phyloP scores from a whole-genome alignment of 441 rosid genomes.

The Mallotus japonicus region DNA sequence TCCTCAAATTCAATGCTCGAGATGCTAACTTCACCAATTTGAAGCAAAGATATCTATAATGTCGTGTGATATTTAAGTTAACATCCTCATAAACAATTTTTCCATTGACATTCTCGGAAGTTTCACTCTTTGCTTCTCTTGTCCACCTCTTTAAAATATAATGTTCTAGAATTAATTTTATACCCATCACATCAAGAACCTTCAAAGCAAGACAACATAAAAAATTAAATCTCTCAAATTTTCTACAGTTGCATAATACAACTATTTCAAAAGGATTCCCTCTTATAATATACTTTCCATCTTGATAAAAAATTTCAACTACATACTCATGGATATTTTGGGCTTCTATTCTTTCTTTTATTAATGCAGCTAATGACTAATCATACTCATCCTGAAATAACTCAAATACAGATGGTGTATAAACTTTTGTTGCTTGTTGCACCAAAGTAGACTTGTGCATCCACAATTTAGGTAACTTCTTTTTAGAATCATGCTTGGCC shows the following conservation, averaged over 20 bases:
- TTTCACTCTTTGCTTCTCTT: constrained; percentile 7
- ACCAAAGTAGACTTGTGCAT: not conserved
- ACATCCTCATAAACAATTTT: not conserved
- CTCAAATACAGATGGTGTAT: not conserved
- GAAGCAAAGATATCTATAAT: constrained; percentile 1
- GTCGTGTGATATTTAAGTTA: not conserved
- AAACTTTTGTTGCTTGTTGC: not conserved
- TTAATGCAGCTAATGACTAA: not conserved
- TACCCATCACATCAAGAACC: constrained; percentile 10
- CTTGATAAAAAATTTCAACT: not conserved
- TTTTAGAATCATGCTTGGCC: not conserved
- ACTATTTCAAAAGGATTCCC: not conserved
- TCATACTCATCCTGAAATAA: not conserved
- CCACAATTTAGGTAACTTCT: not conserved
- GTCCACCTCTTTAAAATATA: constrained; percentile 9
- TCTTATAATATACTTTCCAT: not conserved
- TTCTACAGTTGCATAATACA: not conserved
- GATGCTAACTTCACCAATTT: constrained; percentile 17
- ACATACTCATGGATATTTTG: not conserved
- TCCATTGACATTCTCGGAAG: not conserved
- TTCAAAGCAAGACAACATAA: constrained; percentile 6
- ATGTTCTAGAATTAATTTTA: not conserved
- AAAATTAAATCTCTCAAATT: not conserved
- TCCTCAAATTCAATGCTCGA: not conserved
- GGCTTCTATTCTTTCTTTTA: not conserved